Conservation (phyloP, 805 yeast species). For the Babjeviella inositovora region DNA sequence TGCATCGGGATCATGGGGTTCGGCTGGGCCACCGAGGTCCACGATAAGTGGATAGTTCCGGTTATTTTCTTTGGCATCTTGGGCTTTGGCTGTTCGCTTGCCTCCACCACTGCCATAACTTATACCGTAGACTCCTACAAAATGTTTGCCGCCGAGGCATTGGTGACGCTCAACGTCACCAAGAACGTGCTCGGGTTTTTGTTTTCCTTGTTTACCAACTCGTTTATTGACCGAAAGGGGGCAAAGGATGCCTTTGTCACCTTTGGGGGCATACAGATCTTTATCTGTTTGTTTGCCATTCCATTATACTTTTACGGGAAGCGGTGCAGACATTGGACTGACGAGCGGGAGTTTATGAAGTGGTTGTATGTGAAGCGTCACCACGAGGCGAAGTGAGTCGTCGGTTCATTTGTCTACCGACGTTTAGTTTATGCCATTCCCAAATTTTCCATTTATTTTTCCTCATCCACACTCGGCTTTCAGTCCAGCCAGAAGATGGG, state of each 20-base stretch:
- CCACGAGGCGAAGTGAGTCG: too few relatives aligned
- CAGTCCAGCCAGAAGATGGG: too few relatives aligned
- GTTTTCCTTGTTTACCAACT: slow-evolving; percentile 38
- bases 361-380: slow-evolving; percentile 14
- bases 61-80: slow-evolving; percentile 36
- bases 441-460: too few relatives aligned
- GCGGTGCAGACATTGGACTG: slow-evolving; percentile 30
- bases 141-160: slow-evolving; percentile 39
- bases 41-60: slow-evolving; percentile 40
- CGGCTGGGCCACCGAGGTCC: slow-evolving; percentile 36
- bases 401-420: too few relatives aligned
- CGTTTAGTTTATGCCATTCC: too few relatives aligned
- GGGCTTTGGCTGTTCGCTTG: slow-evolving; percentile 44
- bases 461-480: too few relatives aligned
- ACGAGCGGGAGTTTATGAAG: slow-evolving; percentile 22
- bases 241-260: slow-evolving; percentile 28
- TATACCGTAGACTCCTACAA: slow-evolving; percentile 41
- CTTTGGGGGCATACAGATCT: slow-evolving; percentile 34
- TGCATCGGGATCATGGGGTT: slow-evolving; percentile 42
- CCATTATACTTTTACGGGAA: slow-evolving; percentile 43
- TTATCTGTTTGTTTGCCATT: slow-evolving; percentile 27
- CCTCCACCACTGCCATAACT: slow-evolving; percentile 46
- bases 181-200: slow-evolving; percentile 39
- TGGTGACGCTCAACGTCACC: slow-evolving; percentile 36
- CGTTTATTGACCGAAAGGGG: slow-evolving; percentile 22